Evolutionary conservation across 805 yeast species (phyloP), one percentile per base, ranked within the genome.

Genomic region (Suhomyces emberorum): DNA sequence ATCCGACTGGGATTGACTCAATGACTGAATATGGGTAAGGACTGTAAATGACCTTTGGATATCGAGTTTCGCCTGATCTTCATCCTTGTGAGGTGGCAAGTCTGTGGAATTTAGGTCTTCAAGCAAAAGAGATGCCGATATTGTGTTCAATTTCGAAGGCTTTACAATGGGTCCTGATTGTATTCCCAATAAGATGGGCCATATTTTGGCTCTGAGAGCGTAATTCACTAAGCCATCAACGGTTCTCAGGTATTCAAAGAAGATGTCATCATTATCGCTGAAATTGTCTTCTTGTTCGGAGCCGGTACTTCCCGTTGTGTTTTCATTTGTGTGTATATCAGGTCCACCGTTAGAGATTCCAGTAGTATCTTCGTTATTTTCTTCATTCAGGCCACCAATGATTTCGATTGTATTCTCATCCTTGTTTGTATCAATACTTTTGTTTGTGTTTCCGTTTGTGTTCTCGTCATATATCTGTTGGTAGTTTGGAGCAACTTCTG

Each of bases 1-100:
- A 8, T 59, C 60, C 28, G 43, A 40, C 10, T 34, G 39, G 29
- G 31, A 19, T 25, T 33, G 35, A 25, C 18, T 21, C 18, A 54
- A 45, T 4, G 59, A 46, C 38, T 55, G 56, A 15, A 58, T 42
- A 30, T 65, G 69, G n/a, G 51, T 47, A 26, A 59, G 39, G 8
- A 63, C 50, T 6, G 69, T 74, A 52, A 81, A 83, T 10, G 95
- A 77, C 34, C 98, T 63, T 15, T 76, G 76, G 2, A 87, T 81
- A 59, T 91, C 98, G 38, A 88, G 71, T 33, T 65, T 57, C 1
- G 88, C 88, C 58, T 91, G 98, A 6, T 74, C 74, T 49, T 83
- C 93, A 52, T 88, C 96, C 34, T 61, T 62, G 52, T 85, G 95
- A 2, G 67, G 63, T 1, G 63, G 63, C 30, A 70, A 46, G 27